Evolutionary conservation across 495 filamentous ascomycete genomes (phyloP), one percentile per base, ranked within the genome.

Genomic region (Penicillium taxi): DNA sequence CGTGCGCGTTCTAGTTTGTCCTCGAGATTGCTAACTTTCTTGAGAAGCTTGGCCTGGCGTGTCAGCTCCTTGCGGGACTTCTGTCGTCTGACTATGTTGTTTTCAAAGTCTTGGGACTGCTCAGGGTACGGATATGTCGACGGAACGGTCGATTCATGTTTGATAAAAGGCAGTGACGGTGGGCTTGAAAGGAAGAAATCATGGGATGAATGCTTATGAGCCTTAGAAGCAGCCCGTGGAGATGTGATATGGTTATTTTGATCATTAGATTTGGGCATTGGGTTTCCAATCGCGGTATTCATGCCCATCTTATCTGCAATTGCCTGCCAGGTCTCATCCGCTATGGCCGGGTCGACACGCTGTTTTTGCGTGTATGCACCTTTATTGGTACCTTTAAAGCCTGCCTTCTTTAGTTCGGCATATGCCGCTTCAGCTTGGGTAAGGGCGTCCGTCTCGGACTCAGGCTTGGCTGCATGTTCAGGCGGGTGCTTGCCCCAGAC

Each of bases 11-110:
- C 58, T 2, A 83, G 62, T 53, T 82, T 81, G 17, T 63, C 53
- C 45, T 84, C 79, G 1, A 83, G 64, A 48, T 82, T 70, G 50
- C 77, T 82, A 32, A 83, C 78, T 25, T 70, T 67, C 61, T 80
- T 79, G 35, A 70, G 58, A 18, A 84, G 60, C 49, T 76, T 82
- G 23, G 70, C 65, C 42, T 81, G 76, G 42, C 72, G 74, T 16
- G 68, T 63, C 5, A 82, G 52, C 36, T 84, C 78, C 51, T 73
- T 78, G 41, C 70, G 73, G 0, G 75, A 80, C 13, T 70, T 63
- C 28, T 74, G 66, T 26, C 64, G 69, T 9, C 64, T 66, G 13
- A 78, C 45, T 22, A 55, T 57, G 8, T 37, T 45, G 5, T 36
- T 35, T 12, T 71, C 52, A 12, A 47, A 44, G 18, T 64, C 45